These are phyloP conservation scores for Kodamaea sp. DNA, from an alignment of 1,139 yeast species.

Conservation along the genomic window DNA sequence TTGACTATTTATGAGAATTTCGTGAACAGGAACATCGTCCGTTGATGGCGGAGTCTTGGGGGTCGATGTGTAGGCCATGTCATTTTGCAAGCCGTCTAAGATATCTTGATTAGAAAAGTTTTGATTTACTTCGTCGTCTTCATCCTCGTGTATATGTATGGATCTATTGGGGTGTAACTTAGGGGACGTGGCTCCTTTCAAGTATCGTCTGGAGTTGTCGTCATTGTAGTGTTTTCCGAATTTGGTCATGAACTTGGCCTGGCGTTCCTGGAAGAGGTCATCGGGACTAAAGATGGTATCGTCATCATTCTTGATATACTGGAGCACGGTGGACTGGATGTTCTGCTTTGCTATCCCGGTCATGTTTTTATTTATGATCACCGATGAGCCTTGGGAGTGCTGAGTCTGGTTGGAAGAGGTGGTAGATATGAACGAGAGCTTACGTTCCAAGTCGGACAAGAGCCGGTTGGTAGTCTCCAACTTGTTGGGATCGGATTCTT, in stretches of 20 bases:
- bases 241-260: constrained; percentile 32
- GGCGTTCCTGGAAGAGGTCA: constrained; percentile 40
- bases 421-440: constrained; percentile 30
- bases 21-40: neutral
- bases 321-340: constrained; percentile 33
- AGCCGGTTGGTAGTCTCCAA: constrained; percentile 28
- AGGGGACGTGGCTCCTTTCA: constrained; percentile 7
- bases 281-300: constrained; percentile 32
- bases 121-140: constrained; percentile 13
- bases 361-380: constrained; percentile 30
- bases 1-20: too few species aligned
- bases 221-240: constrained; percentile 30
- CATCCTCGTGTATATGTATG: constrained; percentile 10
- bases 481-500: constrained; percentile 4
- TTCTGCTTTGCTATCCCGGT: constrained; percentile 33
- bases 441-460: constrained; percentile 34
- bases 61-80: constrained; percentile 7
- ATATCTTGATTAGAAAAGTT: constrained; percentile 2
- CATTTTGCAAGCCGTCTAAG: neutral
- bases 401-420: constrained; percentile 29
- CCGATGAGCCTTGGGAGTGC: constrained; percentile 29
- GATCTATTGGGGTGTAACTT: constrained; percentile 9
- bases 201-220: constrained; percentile 14
- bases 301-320: constrained; percentile 27
- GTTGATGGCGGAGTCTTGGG: constrained; percentile 3